Conservation (phyloP, 176 grass and related monocot genomes). For the Carex cristatella region DNA sequence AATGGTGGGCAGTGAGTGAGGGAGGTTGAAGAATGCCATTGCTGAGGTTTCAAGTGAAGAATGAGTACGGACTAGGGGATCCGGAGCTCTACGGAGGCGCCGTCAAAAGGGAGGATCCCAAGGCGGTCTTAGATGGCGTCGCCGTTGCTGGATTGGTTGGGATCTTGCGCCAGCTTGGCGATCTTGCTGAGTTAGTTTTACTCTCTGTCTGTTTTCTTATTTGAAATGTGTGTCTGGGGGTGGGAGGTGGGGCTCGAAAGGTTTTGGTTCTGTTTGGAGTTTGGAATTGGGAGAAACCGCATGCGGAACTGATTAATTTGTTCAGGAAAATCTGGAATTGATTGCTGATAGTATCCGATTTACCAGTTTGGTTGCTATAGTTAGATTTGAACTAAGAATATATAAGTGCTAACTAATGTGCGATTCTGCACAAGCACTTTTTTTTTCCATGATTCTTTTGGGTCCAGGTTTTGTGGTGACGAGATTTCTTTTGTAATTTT, state of each 20-base stretch:
- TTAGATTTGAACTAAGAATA: not conserved
- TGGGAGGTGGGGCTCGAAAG: not conserved
- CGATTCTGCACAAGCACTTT: not conserved
- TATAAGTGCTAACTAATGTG: not conserved
- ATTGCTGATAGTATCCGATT: not conserved
- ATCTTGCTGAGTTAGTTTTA: conserved; percentile 79
- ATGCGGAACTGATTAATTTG: not conserved
- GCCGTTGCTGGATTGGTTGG: conserved; percentile 95
- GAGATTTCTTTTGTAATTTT: not conserved
- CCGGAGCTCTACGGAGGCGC: conserved; percentile 56
- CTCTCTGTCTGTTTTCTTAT: not conserved
- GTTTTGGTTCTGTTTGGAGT: conserved; percentile 12
- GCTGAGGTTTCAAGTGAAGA: conserved; percentile 81
- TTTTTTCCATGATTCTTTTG: not conserved
- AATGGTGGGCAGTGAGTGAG: conserved; percentile 23
- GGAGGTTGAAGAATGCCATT: conserved; percentile 54
- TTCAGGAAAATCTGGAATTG: not conserved
- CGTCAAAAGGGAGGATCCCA: conserved; percentile 61
- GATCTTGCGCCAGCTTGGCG: conserved; percentile 96
- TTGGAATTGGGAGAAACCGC: not conserved
- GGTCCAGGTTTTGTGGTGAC: not conserved
- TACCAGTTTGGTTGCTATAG: not conserved
- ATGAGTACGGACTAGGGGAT: conserved; percentile 82
- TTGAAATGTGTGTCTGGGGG: not conserved
- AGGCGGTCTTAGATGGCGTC: conserved; percentile 81